Percentiles rank a stretch among this genome's conserved stretches.
phyloP scores from a whole-genome alignment of 192 early-diverging fungal species.

The Endogone sp. region DNA sequence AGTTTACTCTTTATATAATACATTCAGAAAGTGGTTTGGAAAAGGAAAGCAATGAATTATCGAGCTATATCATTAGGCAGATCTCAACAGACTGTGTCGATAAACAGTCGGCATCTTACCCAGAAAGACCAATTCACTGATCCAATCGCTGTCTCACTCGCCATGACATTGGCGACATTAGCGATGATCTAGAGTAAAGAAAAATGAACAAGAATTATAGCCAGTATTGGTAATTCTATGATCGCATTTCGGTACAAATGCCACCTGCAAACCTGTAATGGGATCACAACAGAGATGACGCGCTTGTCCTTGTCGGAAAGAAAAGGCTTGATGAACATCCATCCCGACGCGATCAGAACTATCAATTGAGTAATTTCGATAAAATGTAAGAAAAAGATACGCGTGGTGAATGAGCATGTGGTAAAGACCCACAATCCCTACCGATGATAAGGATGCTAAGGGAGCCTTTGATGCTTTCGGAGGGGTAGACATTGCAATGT shows the following conservation, averaged over 20 bases:
- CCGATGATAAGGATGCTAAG: conserved; percentile 49
- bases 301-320: conserved; percentile 47
- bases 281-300: conserved; percentile 46
- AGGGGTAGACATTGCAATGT: conserved; percentile 1
- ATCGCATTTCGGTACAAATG: no score
- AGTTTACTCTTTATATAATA: not conserved
- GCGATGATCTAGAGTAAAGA: conserved; percentile 32
- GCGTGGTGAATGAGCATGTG: not conserved
- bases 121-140: conserved; percentile 49
- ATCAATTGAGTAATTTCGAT: not conserved
- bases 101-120: conserved; percentile 26
- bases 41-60: no score
- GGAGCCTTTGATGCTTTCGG: conserved; percentile 39
- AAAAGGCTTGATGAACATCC: conserved; percentile 59
- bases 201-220: no score
- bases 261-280: conserved; percentile 31
- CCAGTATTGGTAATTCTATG: no score
- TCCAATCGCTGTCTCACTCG: conserved; percentile 44
- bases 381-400: not conserved
- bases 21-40: no score
- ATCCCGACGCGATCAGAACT: conserved; percentile 49
- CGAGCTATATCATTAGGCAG: no score
- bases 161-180: conserved; percentile 42
- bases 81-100: no score
- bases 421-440: not conserved